Base-by-base conservation (phyloP, 129 eudicot genomes). In the Solidago caesia region DNA sequence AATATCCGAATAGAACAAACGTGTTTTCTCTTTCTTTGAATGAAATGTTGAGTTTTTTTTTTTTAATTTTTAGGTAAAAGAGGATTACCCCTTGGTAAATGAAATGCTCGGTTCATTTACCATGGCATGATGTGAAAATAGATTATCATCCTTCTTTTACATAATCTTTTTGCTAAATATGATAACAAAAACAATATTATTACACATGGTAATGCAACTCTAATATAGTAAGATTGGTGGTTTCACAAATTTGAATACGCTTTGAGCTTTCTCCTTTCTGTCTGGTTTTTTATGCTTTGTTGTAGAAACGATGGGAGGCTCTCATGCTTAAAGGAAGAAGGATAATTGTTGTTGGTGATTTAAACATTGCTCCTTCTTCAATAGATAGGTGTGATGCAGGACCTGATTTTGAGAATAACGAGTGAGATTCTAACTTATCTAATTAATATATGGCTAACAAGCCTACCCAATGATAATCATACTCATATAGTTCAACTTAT, bases 331-430 rank as follows among this genome's bases (percentile, higher is more conserved):
- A 84, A 79, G 92, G 91, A 75, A 83, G 89, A 79, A 87, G 97
- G 82, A 78, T 94, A 63, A 52, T 94, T 43, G 87, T 91, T 66
- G 99, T 91, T 67, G 99, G 99, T 73, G 99, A 94, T 79, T 89
- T 94, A 48, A 94, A 94, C 80, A 90, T 94, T 76, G 93, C 97
- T 72, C 99, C 99, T 66, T 82, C 86, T 75, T 84, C 94, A 62
- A 85, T 91, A 78, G 99, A 94, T 84, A 88, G 99, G 72, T 94
- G 99, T 84, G 97, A 94, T 70, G 97, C 99, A 6, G 93, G 88
- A 71, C 89, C 93, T n/a, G 97, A 88, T 73, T 94, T 94, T 82
- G 99, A 94, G 88, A 88, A 87, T 61, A 91, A 94, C 64, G 87
- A 88, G 99, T 94, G 74, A 94, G 99, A 82, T 80, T 51, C 79